Evolutionary conservation across 805 yeast genomes (phyloP).

Genomic region (Soucietia sequanensis): DNA sequence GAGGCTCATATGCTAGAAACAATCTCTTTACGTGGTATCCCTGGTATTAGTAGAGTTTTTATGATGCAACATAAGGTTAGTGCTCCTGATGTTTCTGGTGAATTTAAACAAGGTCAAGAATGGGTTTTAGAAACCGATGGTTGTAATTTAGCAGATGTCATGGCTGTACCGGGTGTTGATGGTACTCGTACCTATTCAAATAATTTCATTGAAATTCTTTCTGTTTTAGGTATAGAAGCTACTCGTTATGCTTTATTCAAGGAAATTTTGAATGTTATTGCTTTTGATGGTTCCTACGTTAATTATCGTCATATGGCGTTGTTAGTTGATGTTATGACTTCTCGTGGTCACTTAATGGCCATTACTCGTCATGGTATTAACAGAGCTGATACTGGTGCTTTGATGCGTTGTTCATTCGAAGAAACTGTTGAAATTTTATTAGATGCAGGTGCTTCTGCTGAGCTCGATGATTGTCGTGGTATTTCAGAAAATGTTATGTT

Average conservation of each 20-base stretch:
- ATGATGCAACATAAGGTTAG: slow-evolving; percentile 83
- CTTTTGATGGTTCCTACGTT: slow-evolving; percentile 99
- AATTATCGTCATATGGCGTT: slow-evolving; percentile 98
- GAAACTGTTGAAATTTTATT: slow-evolving; percentile 97
- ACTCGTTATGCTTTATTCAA: slow-evolving; percentile 91
- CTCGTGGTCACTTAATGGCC: slow-evolving; percentile 97
- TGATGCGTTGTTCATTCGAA: slow-evolving; percentile 99
- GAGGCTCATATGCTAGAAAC: slow-evolving; percentile 96
- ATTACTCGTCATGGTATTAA: slow-evolving; percentile 99
- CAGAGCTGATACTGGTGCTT: slow-evolving; percentile 97
- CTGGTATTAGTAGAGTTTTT: slow-evolving; percentile 86
- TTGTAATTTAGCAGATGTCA: slow-evolving; percentile 90
- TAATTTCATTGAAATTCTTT: slow-evolving; percentile 92
- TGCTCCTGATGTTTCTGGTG: slow-evolving; percentile 78
- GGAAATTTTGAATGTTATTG: slow-evolving; percentile 95
- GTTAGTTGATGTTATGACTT: slow-evolving; percentile 97
- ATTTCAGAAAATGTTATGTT: slow-evolving; percentile 96
- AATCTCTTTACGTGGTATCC: slow-evolving; percentile 92
- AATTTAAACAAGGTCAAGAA: slow-evolving; percentile 83
- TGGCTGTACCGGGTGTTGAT: slow-evolving; percentile 94
- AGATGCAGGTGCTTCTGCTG: slow-evolving; percentile 98
- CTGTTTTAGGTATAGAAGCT: slow-evolving; percentile 97
- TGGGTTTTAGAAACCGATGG: slow-evolving; percentile 99
- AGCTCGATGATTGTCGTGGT: slow-evolving; percentile 96
- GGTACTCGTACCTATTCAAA: slow-evolving; percentile 88